Conservation (phyloP, 345 rosid genomes). For the Syzygium grande region DNA sequence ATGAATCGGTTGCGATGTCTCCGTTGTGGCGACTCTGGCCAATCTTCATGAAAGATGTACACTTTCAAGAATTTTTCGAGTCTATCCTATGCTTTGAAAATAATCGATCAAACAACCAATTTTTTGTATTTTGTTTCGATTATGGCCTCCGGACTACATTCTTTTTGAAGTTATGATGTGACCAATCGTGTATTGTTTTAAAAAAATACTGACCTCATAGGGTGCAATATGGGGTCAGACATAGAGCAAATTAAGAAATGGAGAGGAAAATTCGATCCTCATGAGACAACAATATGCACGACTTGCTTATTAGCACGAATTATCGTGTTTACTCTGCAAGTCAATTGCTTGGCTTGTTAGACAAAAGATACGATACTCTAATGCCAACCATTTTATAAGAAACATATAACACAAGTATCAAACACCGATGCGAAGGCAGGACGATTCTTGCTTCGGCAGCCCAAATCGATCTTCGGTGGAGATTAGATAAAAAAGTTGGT, state of each 20-base stretch:
- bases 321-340: too few species aligned
- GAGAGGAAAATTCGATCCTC: not conserved
- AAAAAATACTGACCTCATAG: not conserved
- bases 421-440: too few species aligned
- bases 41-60: not conserved
- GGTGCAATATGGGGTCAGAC: not conserved
- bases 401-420: too few species aligned
- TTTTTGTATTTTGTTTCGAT: too few species aligned
- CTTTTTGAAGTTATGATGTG: not conserved
- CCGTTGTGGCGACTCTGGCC: not conserved
- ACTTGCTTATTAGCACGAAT: not conserved
- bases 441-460: too few species aligned
- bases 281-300: not conserved
- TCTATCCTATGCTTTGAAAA: not conserved
- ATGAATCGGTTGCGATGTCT: not conserved
- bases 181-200: not conserved
- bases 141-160: too few species aligned
- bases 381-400: too few species aligned
- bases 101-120: too few species aligned
- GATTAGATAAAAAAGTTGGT: too few species aligned
- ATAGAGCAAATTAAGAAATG: not conserved
- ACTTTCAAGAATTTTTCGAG: not conserved
- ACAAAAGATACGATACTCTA: too few species aligned
- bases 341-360: too few species aligned
- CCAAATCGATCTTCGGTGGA: too few species aligned